phyloP scores from a whole-genome alignment of 2,329 filamentous ascomycete species.

The Dothideomycetes sp. region DNA sequence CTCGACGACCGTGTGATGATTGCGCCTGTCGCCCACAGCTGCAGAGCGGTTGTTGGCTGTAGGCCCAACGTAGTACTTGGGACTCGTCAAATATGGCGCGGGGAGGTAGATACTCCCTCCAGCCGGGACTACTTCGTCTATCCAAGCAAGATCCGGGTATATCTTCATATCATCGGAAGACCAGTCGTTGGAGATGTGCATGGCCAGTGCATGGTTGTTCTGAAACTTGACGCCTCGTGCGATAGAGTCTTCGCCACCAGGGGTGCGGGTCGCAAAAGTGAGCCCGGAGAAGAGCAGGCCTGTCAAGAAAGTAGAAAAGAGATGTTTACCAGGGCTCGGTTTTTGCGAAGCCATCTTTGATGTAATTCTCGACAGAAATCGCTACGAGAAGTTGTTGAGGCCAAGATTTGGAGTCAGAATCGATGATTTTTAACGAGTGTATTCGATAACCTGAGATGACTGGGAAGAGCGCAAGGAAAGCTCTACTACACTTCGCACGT shows the following conservation, averaged over 20 bases:
- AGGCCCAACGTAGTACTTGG: slow-evolving; percentile 3
- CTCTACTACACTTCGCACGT: no score
- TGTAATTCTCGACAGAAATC: neutral
- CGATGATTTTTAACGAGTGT: no score
- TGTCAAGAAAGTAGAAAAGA: neutral
- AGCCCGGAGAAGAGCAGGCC: neutral
- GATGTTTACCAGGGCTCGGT: neutral
- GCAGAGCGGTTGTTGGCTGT: slow-evolving; percentile 1
- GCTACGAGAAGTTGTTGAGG: neutral
- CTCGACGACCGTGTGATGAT: slow-evolving; percentile 6
- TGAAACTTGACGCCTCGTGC: slow-evolving; percentile 4
- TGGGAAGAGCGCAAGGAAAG: no score
- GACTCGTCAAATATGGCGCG: neutral
- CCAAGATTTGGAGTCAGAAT: neutral
- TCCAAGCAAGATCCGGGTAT: neutral
- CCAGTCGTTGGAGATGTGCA: slow-evolving; percentile 5
- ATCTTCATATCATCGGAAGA: neutral
- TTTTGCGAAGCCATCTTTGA: neutral
- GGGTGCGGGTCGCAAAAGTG: no score
- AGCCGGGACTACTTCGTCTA: neutral
- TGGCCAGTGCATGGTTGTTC: slow-evolving; percentile 1
- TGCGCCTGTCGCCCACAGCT: neutral
- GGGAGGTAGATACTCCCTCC: neutral
- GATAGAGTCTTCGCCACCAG: no score
- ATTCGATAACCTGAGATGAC: no score